These are phyloP conservation scores for Maudiozyma humilis DNA, from an alignment of 1,139 yeast genomes.

Conservation along the genomic window DNA sequence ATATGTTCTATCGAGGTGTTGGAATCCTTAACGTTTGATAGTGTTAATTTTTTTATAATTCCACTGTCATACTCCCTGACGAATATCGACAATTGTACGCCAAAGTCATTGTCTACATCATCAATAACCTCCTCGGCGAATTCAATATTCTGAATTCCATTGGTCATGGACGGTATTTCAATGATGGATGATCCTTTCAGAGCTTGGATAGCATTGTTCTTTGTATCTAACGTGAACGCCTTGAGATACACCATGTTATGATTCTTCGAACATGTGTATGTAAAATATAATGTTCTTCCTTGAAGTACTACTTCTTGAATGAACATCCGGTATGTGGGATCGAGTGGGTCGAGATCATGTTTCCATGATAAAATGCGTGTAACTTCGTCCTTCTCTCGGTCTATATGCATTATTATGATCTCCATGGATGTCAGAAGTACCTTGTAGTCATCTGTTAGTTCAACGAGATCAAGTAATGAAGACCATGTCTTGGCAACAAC, in stretches of 20 bases:
- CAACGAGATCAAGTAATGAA: slow-evolving; percentile 39
- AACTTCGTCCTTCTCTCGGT: slow-evolving; percentile 11
- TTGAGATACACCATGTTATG: slow-evolving; percentile 18
- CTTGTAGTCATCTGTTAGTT: slow-evolving; percentile 30
- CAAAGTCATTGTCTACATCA: background rate
- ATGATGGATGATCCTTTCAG: slow-evolving; percentile 15
- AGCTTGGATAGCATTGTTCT: slow-evolving; percentile 14
- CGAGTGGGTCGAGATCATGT: slow-evolving; percentile 50
- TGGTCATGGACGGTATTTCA: slow-evolving; percentile 11
- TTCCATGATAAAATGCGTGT: slow-evolving; percentile 57
- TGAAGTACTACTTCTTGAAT: slow-evolving; percentile 20
- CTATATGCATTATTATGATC: slow-evolving; percentile 40
- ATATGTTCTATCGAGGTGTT: background rate
- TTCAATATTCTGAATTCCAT: slow-evolving; percentile 10
- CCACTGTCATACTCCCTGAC: slow-evolving; percentile 7
- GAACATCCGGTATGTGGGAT: slow-evolving; percentile 45
- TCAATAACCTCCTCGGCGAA: slow-evolving; percentile 4
- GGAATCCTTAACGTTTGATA: slow-evolving; percentile 1
- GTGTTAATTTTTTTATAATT: slow-evolving; percentile 4
- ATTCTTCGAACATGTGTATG: slow-evolving; percentile 20
- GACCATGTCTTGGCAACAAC: slow-evolving; percentile 55
- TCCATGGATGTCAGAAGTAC: slow-evolving; percentile 57
- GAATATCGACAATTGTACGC: slow-evolving; percentile 8
- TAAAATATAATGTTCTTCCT: slow-evolving; percentile 11
- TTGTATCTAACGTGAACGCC: slow-evolving; percentile 14